Percentiles rank a stretch among this genome's conserved stretches.
These are phyloP conservation scores for Dunaliella primolecta DNA, from an alignment of 139 green algal species.

Conservation along the genomic window DNA sequence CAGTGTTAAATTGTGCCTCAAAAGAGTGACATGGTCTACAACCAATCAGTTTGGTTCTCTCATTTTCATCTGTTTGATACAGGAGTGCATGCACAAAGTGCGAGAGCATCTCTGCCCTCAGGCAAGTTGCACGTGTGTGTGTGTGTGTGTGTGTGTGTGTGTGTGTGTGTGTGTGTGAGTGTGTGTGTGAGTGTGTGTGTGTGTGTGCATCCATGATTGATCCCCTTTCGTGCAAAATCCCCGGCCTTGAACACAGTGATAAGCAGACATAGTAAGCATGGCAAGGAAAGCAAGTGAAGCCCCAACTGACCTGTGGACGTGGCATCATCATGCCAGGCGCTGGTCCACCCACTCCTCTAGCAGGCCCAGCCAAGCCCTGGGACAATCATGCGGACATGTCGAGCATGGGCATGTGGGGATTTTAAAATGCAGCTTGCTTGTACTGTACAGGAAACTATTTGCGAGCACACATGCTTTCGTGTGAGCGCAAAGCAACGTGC, in stretches of 20 bases:
- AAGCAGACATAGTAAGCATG: too few species aligned
- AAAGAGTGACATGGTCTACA: too few species aligned
- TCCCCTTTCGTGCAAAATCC: too few species aligned
- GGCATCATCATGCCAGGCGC: conserved; percentile 90
- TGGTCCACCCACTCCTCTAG: conserved; percentile 83
- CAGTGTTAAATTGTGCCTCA: too few species aligned
- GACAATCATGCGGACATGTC: neutral
- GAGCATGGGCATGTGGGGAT: neutral
- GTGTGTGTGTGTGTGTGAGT: neutral
- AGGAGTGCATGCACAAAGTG: too few species aligned
- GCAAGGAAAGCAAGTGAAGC: too few species aligned
- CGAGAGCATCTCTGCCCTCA: too few species aligned
- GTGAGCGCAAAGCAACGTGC: too few species aligned
- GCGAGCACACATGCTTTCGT: neutral
- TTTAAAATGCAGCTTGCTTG: neutral
- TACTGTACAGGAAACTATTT: neutral
- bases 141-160: neutral
- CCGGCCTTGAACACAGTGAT: too few species aligned
- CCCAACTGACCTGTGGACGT: conserved; percentile 51
- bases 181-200: neutral
- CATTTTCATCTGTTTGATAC: too few species aligned
- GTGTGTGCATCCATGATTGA: neutral
- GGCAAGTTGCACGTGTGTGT: too few species aligned
- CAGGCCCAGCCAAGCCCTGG: conserved; percentile 83
- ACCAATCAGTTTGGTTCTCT: too few species aligned